Conservation (phyloP, 2,329 filamentous ascomycete species). For the Sordariomycetes sp. region DNA sequence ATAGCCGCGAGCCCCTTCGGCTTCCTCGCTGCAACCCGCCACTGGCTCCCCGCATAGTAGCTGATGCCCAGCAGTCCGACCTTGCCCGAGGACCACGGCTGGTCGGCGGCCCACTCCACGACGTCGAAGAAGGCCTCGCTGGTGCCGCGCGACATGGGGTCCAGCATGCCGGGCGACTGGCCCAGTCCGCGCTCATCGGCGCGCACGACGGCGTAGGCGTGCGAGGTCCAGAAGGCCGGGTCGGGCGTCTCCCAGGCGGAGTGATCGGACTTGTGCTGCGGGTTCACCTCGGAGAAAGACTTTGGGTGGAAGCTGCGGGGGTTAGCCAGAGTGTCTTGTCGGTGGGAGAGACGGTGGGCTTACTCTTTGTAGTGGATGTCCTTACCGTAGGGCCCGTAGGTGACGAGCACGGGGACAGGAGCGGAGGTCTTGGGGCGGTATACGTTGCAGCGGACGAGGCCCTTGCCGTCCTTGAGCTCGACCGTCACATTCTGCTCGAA, state of each 20-base stretch:
- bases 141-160: conserved; percentile 37
- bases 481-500: conserved; percentile 24
- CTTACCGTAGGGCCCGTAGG: conserved; percentile 66
- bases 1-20: conserved; percentile 34
- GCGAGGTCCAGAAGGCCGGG: conserved; percentile 41
- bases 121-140: conserved; percentile 34
- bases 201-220: conserved; percentile 44
- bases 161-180: conserved; percentile 33
- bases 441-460: conserved; percentile 25
- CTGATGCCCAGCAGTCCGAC: conserved; percentile 34
- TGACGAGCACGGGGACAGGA: conserved; percentile 49
- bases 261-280: conserved; percentile 39
- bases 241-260: conserved; percentile 51
- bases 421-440: conserved; percentile 19
- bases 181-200: conserved; percentile 38
- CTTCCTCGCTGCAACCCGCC: conserved; percentile 32
- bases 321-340: no score
- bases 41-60: conserved; percentile 33
- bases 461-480: conserved; percentile 15
- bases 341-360: conserved; percentile 7
- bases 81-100: conserved; percentile 34
- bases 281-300: conserved; percentile 38
- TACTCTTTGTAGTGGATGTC: conserved; percentile 53
- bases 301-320: conserved; percentile 22
- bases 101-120: conserved; percentile 35